Percentiles rank a stretch among this genome's conserved stretches.
These are phyloP conservation scores for Hymenoscyphus occultus DNA, from an alignment of 2,329 filamentous ascomycete genomes.

Conservation along the genomic window DNA sequence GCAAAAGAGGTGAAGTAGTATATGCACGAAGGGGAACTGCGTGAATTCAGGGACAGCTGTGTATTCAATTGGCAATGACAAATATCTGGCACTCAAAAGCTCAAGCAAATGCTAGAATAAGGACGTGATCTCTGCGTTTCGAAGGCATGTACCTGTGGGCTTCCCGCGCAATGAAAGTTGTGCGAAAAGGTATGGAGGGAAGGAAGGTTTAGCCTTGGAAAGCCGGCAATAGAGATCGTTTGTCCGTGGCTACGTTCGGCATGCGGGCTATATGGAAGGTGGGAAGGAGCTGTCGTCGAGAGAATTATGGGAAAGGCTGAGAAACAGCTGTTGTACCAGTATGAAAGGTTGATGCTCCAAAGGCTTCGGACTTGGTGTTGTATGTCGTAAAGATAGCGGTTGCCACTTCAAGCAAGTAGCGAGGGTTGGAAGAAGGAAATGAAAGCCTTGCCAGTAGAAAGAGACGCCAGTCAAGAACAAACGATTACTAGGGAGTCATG, in stretches of 20 bases:
- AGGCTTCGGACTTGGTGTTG: not conserved
- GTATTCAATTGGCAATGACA: not conserved
- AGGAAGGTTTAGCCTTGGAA: not conserved
- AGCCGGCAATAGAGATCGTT: not conserved
- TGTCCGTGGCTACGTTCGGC: constrained; percentile 1
- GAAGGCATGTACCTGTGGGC: no score
- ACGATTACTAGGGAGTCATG: not conserved
- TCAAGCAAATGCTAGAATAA: not conserved
- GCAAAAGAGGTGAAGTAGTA: not conserved
- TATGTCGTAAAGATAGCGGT: not conserved
- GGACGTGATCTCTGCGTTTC: not conserved
- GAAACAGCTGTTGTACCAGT: not conserved
- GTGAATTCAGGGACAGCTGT: not conserved
- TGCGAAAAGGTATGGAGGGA: not conserved
- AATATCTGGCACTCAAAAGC: not conserved
- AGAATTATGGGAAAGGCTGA: not conserved
- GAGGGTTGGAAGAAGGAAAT: not conserved
- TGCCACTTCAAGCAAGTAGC: not conserved
- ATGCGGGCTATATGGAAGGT: constrained; percentile 22
- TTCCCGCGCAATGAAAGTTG: not conserved
- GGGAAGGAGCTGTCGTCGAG: not conserved
- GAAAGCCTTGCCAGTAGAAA: not conserved
- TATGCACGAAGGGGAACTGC: not conserved
- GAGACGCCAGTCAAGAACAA: not conserved
- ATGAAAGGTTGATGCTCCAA: not conserved